Base-by-base conservation (phyloP, 495 filamentous ascomycete genomes). In the Annulohypoxylon stygium region DNA sequence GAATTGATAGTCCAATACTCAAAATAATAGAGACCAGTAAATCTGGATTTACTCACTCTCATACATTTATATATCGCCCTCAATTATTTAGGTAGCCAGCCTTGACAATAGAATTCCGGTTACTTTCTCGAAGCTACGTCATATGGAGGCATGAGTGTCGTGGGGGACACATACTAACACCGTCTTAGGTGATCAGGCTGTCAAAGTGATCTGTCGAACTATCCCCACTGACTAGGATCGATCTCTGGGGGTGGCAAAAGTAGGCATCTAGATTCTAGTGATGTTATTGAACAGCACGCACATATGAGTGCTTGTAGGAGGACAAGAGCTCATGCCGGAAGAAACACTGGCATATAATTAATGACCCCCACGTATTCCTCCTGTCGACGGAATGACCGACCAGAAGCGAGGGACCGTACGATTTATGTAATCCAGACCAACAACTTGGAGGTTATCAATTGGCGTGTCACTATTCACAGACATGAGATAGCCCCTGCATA, bases 401-500 rank as follows among this genome's bases (percentile, higher is more conserved):
- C 20, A 26, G 8, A 9, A 26, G 10, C 9, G 10, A 8, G 4
- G 14, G 39, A 43, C 12, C 12, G 39, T 43, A 43, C 39, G 12
- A 43, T 14, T 26, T 51, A 51, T 25, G 5, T 20, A 33, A 4
- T 34, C 16, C 11, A n/a, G 14, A 34, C 43, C 18, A 18, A 47
- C 43, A 20, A 30, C 30, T 30, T 30, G 3, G 30, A 30, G 6
- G 8, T 6, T 16, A 20, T 34, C 23, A n/a, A 55, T 34, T 37
- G 30, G 26, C 11, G 33, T 57, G 18, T 37, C 16, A 34, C 2
- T 4, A 10, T 16, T 9, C 33, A 37, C n/a, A 30, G 3, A 37
- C 8, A 6, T 57, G 53, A 37, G 14, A 57, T 55, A 47, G 26
- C 16, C 53, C 53, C 16, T 37, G 53, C 53, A 57, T 57, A 57